Evolutionary conservation across 73 alveolate species (phyloP).

Genomic region (Tetrahymena malaccensis): DNA sequence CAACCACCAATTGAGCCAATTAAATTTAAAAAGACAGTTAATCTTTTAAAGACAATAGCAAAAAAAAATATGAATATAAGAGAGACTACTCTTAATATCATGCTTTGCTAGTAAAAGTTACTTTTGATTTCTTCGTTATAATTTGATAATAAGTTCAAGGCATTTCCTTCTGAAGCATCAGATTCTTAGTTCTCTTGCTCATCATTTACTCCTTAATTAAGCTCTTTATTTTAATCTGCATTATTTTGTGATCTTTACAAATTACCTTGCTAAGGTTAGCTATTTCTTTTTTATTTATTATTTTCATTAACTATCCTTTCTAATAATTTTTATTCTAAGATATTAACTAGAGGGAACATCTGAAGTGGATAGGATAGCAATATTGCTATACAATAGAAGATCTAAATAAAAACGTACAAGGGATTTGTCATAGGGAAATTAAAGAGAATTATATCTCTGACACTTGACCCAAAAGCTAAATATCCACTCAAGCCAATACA

Average conservation of each 20-base stretch:
- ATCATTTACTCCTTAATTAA: neutral
- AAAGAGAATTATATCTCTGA: neutral
- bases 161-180: neutral
- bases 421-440: neutral
- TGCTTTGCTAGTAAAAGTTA: neutral
- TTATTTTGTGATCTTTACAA: neutral
- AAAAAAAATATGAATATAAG: neutral
- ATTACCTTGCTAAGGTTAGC: neutral
- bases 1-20: neutral
- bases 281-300: neutral
- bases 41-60: neutral
- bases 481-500: neutral
- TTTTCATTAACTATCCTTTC: neutral
- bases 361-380: neutral
- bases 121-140: neutral
- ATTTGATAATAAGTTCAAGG: neutral
- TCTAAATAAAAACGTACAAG: neutral
- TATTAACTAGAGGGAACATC: neutral
- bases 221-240: neutral
- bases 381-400: neutral
- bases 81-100: neutral
- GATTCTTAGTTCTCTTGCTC: neutral
- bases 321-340: neutral
- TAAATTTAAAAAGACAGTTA: neutral
- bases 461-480: neutral